These are phyloP conservation scores for Venturia aucupariae DNA, from an alignment of 2,329 filamentous ascomycete genomes.

Conservation along the genomic window DNA sequence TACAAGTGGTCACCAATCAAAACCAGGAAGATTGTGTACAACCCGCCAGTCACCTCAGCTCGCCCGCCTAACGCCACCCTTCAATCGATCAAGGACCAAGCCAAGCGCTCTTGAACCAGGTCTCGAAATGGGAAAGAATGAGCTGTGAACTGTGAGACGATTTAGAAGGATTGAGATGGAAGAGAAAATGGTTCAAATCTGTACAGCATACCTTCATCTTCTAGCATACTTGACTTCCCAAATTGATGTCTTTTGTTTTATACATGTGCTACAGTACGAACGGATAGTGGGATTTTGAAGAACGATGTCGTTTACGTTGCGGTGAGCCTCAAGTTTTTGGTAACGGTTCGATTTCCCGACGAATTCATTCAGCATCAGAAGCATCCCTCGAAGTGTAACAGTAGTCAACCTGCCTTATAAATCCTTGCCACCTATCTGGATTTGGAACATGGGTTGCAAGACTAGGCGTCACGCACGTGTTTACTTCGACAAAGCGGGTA, in stretches of 20 bases:
- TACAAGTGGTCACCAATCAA: conserved; percentile 99
- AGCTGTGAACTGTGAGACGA: not conserved
- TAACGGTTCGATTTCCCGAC: not conserved
- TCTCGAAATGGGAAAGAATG: not conserved
- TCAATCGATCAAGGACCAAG: conserved; percentile 1
- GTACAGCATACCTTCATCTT: not conserved
- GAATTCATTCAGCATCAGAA: too few relatives aligned
- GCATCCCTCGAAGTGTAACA: too few relatives aligned
- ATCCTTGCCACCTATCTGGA: too few relatives aligned
- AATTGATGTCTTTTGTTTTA: not conserved
- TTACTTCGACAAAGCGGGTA: too few relatives aligned
- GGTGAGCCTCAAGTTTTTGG: not conserved
- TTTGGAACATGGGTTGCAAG: too few relatives aligned
- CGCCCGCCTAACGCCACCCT: not conserved
- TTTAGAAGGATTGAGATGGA: not conserved
- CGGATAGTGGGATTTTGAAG: not conserved
- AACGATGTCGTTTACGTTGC: not conserved
- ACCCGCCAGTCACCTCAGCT: conserved; percentile 8
- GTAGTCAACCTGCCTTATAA: too few relatives aligned
- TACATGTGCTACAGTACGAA: not conserved
- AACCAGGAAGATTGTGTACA: conserved; percentile 83
- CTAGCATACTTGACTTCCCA: not conserved
- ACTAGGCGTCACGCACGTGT: too few relatives aligned
- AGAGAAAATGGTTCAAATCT: not conserved
- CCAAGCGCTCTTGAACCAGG: not conserved